Evolutionary conservation across 352 stramenopile species (phyloP), one percentile per base, ranked within the genome.

Genomic region (Pythium biforme): DNA sequence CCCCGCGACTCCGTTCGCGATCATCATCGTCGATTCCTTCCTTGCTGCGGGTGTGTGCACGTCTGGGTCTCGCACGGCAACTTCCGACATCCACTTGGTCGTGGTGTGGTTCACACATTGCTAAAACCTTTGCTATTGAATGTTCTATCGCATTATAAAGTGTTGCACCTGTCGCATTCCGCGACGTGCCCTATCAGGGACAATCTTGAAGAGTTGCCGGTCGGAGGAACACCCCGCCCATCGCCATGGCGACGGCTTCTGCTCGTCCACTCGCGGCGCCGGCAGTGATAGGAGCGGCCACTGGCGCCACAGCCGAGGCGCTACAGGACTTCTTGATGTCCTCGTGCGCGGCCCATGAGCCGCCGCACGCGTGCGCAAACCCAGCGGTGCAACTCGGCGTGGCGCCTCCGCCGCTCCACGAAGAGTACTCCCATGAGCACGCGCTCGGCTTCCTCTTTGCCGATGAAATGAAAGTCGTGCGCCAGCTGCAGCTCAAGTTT

Each of bases 401-500:
- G 34, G 34, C 67, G 29, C 75, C 70, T n/a, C 60, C 71, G 10
- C 46, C 65, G 1, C 7, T 52, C 19, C 63, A 53, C 5, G 57
- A 80, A 4, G 77, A 86, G 59, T 82, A 61, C 41, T 74, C 76
- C 31, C 81, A 88, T 59, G 79, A 90, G 46, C 39, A 70, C 14
- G 81, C 77, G 6, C 43, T 71, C 5, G 66, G 62, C 0, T 88
- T 81, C 26, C 47, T 72, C 23, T 89, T 89, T 53, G 64, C 76
- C 1, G 80, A 92, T 37, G 80, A 92, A 46, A 83, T 87, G 70
- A 79, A 83, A 57, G 72, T 82, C 27, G 74, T 77, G 51, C 72
- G 75, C 0, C 75, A 89, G 54, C 58, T 90, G 19, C 75, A 87
- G 46, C 43, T 10, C 17, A 74, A 83, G 17, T 62, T 48, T 20